Base-by-base conservation (phyloP, 106 monocot species). In the Phalaenopsis aphrodite region DNA sequence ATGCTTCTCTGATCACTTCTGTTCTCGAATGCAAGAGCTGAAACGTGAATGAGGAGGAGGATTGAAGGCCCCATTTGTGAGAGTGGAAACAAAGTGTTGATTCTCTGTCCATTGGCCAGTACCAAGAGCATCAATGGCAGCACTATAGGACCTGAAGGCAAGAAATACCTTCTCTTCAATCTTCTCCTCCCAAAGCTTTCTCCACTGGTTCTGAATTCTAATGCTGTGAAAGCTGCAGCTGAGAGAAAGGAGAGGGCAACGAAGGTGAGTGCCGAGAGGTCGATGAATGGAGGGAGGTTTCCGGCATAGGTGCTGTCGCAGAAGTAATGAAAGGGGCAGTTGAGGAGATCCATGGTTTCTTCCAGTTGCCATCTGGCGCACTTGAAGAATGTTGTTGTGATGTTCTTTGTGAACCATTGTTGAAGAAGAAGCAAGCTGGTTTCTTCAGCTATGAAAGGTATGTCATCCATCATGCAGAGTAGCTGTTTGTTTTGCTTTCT, bases 351-450 rank as follows among this genome's bases (percentile, higher is more conserved):
- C 0, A 43, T 48, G 57, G 86, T 86, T 67, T 88, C 87, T 81
- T 96, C 96, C 2, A 90, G 80, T 77, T 90, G 93, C 96, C 96
- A 96, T 85, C 86, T 85, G 17, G 89, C 91, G 87, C 96, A 96
- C 68, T 87, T 91, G 82, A 93, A 88, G 88, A 96, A 90, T 0
- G 79, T 72, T 0, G 76, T 76, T 4, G 73, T 69, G 75, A 84
- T 80, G 73, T 82, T 87, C 73, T 89, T 64, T 24, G 82, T 15
- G 42, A 36, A 79, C 79, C 85, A 80, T 56, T 85, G 76, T 45
- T 41, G 83, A 61, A 47, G 80, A 41, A 36, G 83, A 61, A 47
- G 80, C 30, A 36, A 37, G 3, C 42, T 52, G 55, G 41, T 39
- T n/a, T 78, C 21, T 2, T 52, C 12, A 52, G 52, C 52, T 15